Base-by-base conservation (phyloP, 2,329 filamentous ascomycete species). In the Trichoderma sp. region DNA sequence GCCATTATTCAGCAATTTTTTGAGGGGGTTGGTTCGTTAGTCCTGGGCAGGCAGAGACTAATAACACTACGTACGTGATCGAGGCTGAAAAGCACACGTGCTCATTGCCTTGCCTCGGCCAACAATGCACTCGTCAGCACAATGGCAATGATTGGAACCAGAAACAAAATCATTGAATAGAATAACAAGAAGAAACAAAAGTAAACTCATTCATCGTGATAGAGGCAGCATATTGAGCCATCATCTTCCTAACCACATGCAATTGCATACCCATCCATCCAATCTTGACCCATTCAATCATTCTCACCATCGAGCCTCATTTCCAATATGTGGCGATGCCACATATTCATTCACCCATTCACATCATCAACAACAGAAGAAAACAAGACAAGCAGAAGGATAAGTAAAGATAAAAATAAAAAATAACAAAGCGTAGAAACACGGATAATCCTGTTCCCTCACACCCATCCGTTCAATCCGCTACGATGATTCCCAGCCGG, bases 401-500 rank as follows among this genome's bases (percentile, higher is more conserved):
- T 48, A 10, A 52, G 29, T 50, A 37, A 61, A 29, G 37, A n/a
- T 35, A 22, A 35, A 39, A 57, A 66, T 29, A 39, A 56, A 57
- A 60, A 48, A 35, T n/a, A 58, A n/a, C n/a, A 53, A 32, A 68
- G 56, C 50, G 50, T 54, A 53, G 59, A 66, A 68, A 66, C 39
- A 69, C 29, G 54, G 34, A 54, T 48, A 69, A 68, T 56, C 53
- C 67, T 66, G 57, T 61, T 63, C 57, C 56, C 61, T 65, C 60
- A 64, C 57, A 67, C 67, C 70, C 69, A 66, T 70, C 71, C 66
- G 67, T 65, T 70, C 70, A 69, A 70, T 71, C 71, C 69, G 68
- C 71, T 70, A 69, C 71, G 67, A 71, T 69, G 67, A 70, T 72
- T 70, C 64, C 71, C 67, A 63, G 69, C 64, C 68, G 64, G 69